These are phyloP conservation scores for Dissoconium aciculare DNA, from an alignment of 2,329 filamentous ascomycete genomes.

Conservation along the genomic window DNA sequence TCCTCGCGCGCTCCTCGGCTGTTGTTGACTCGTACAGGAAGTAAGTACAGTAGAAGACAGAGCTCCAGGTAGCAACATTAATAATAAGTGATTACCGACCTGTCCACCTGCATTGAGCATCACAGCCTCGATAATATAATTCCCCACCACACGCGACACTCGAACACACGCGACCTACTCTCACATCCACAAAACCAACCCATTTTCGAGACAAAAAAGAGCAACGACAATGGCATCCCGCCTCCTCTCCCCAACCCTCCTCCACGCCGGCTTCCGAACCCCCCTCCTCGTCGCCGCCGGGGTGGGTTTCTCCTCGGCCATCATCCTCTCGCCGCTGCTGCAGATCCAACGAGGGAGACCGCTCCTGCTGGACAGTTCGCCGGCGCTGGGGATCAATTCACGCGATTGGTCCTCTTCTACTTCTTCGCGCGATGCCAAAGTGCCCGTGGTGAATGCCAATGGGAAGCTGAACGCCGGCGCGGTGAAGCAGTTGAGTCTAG, in stretches of 20 bases:
- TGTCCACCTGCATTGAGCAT: no score
- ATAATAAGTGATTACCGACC: no score
- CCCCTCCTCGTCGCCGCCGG: conserved; percentile 17
- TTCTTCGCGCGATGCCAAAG: conserved; percentile 27
- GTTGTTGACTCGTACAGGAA: no score
- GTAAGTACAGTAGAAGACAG: no score
- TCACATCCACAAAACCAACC: no score
- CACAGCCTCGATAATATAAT: no score
- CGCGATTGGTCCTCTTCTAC: conserved; percentile 25
- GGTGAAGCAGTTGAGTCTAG: conserved; percentile 32
- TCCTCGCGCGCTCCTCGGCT: no score
- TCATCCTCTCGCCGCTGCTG: conserved; percentile 16
- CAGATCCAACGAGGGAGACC: conserved; percentile 18
- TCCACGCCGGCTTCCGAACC: conserved; percentile 24
- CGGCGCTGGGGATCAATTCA: conserved; percentile 18
- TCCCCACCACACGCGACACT: no score
- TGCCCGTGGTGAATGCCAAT: conserved; percentile 24
- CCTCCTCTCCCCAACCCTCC: conserved; percentile 26
- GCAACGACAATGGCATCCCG: conserved; percentile 25
- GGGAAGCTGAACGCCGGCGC: conserved; percentile 28
- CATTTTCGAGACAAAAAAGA: no score
- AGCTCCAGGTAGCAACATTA: no score
- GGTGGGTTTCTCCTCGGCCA: conserved; percentile 14
- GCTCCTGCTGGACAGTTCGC: conserved; percentile 25
- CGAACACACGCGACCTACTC: no score